These are phyloP conservation scores for Penicillium verhagenii DNA, from an alignment of 495 filamentous ascomycete species.

Conservation along the genomic window DNA sequence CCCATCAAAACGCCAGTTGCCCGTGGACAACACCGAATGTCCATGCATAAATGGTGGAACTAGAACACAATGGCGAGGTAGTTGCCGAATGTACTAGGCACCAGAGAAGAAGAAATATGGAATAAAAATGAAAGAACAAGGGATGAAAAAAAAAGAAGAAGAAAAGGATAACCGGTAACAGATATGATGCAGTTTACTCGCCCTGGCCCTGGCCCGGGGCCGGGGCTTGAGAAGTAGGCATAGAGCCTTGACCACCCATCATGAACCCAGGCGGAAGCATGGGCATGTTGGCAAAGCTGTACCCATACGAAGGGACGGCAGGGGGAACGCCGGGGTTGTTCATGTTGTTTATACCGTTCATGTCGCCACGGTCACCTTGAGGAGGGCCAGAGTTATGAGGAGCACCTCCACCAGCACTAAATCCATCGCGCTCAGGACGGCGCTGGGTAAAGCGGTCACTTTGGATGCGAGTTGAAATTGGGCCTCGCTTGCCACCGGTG, in stretches of 20 bases:
- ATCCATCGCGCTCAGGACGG: constrained; percentile 50
- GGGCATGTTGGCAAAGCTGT: constrained; percentile 67
- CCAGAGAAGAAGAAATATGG: neutral
- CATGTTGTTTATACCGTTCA: constrained; percentile 38
- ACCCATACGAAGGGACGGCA: constrained; percentile 64
- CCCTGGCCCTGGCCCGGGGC: constrained; percentile 47
- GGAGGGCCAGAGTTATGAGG: constrained; percentile 30
- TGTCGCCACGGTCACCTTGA: constrained; percentile 29
- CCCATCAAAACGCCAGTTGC: constrained; percentile 9
- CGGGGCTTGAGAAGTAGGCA: constrained; percentile 41
- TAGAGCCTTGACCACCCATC: constrained; percentile 44
- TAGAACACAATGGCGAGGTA: constrained; percentile 3
- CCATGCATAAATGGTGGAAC: constrained; percentile 6
- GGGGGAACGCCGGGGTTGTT: constrained; percentile 59
- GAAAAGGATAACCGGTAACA: constrained; percentile 1
- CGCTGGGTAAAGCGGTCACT: constrained; percentile 32
- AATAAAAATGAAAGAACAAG: neutral
- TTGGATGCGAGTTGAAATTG: constrained; percentile 62
- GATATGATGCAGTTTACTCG: constrained; percentile 17
- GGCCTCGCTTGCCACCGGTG: constrained; percentile 69
- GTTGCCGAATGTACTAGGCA: neutral
- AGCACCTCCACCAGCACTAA: constrained; percentile 41
- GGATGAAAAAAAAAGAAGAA: constrained; percentile 13
- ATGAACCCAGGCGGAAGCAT: constrained; percentile 67
- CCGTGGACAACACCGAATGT: neutral